Base-by-base conservation (phyloP, 331 rosid genomes). In the Phaseolus coccineus region DNA sequence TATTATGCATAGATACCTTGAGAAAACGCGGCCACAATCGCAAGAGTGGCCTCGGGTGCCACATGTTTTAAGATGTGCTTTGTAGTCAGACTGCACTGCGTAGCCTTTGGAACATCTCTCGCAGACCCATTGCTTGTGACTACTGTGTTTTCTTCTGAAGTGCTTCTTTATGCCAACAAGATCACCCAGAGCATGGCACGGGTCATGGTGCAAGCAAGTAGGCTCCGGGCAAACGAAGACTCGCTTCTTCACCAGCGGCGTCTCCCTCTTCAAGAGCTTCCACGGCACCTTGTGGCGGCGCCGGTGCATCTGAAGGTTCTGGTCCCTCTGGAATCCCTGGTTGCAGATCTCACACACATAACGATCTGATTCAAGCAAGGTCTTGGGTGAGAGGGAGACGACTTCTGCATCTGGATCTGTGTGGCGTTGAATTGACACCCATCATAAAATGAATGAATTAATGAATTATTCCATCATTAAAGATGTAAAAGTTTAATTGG, bases 351-450 rank as follows among this genome's bases (percentile, higher is more conserved):
- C 99, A 46, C 99, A 95, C 40, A 95, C 97, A 61, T 93, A 95
- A 7, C 99, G 96, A 90, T 95, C 99, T 57, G 99, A 95, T 85
- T 95, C 99, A 82, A 95, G 72, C 5, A 95, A 65, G n/a, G 99
- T 95, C 85, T 95, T 93, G 6, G 98, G 99, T 15, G 99, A 95
- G 6, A 95, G 92, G 1, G 99, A 95, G 77, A 95, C 99, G 73
- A 95, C 99, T 78, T 95, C 99, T 42, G 99, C 99, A 80, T 95
- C 99, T 70, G 99, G 99, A 95, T 95, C 99, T 94, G 66, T 46
- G 68, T n/a, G 31, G 66, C 48, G 56, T n/a, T 48, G 2, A 37
- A 65, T 65, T 37, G 30, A 39, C 30, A 27, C 19, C 55, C n/a
- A 50, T 13, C 22, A 15, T 46, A 13, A 46, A 46, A 46, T 3